These are phyloP conservation scores for Irpex lacteus DNA, from an alignment of 1,284 basidiomycete genomes.

Conservation along the genomic window DNA sequence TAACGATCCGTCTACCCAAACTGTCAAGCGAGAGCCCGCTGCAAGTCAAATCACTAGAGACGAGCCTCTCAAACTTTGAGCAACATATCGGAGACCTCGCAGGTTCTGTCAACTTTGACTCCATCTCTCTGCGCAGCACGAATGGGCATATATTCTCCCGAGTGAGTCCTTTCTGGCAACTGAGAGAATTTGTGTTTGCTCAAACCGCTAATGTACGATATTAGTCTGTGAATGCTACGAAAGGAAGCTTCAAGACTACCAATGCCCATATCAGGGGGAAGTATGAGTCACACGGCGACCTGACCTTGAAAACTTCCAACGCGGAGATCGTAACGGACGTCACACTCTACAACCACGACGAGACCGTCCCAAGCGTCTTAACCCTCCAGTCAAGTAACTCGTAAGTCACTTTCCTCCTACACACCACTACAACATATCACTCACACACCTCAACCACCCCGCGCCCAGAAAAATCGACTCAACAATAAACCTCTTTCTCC, in stretches of 20 bases:
- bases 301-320: conserved; percentile 38
- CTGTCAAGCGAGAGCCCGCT: not conserved
- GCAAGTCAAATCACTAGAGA: conserved; percentile 21
- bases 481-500: conserved; percentile 27
- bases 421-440: not conserved
- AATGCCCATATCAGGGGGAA: conserved; percentile 40
- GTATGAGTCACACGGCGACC: conserved; percentile 32
- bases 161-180: conserved; percentile 6
- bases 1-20: conserved; percentile 21
- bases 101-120: conserved; percentile 16
- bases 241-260: conserved; percentile 28
- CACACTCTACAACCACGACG: conserved; percentile 28
- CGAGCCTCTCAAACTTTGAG: conserved; percentile 20
- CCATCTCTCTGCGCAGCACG: not conserved
- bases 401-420: conserved; percentile 12
- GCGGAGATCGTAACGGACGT: conserved; percentile 34
- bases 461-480: conserved; percentile 29
- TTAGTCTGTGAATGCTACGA: conserved; percentile 34
- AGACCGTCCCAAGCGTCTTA: conserved; percentile 19
- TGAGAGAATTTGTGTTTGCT: too few relatives aligned
- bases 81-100: conserved; percentile 17
- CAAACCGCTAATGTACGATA: too few relatives aligned
- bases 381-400: conserved; percentile 34
- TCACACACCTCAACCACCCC: not conserved
- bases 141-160: conserved; percentile 2